Conservation (phyloP, 2,329 filamentous ascomycete species). For the Pseudocercospora eumusae region DNA sequence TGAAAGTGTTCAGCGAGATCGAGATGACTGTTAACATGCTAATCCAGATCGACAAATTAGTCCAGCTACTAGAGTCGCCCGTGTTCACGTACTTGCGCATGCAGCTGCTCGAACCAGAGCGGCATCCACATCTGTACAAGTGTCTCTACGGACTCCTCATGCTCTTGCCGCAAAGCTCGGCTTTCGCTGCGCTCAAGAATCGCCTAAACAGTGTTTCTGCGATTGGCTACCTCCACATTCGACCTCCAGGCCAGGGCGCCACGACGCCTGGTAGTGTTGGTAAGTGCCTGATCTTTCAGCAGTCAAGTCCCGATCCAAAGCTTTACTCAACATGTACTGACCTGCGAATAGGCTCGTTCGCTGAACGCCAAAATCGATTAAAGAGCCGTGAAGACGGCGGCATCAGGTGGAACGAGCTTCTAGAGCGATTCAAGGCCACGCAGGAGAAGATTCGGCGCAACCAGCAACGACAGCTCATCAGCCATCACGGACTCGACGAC, state of each 20-base stretch:
- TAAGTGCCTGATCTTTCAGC: neutral
- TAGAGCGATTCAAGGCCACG: slow-evolving; percentile 91
- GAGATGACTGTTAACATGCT: slow-evolving; percentile 99
- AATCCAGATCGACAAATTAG: slow-evolving; percentile 97
- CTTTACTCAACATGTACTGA: neutral
- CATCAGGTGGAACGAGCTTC: slow-evolving; percentile 87
- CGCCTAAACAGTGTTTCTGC: slow-evolving; percentile 94
- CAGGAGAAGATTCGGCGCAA: slow-evolving; percentile 80
- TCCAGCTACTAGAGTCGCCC: slow-evolving; percentile 92
- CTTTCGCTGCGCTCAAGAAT: slow-evolving; percentile 95
- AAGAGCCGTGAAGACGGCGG: slow-evolving; percentile 67
- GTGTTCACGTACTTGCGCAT: slow-evolving; percentile 97
- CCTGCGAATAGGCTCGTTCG: slow-evolving; percentile 41
- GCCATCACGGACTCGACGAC: slow-evolving; percentile 31
- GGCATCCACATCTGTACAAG: slow-evolving; percentile 83
- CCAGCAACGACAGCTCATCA: slow-evolving; percentile 49
- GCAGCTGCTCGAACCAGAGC: slow-evolving; percentile 92
- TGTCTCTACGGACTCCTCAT: slow-evolving; percentile 85
- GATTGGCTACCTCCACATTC: slow-evolving; percentile 89
- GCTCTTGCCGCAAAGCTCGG: slow-evolving; percentile 96
- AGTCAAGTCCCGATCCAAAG: neutral
- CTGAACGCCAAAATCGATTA: slow-evolving; percentile 65
- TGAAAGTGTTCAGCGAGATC: slow-evolving; percentile 96
- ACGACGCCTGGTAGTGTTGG: slow-evolving; percentile 39
- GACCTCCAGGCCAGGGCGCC: slow-evolving; percentile 26